Conservation (phyloP, 441 rosid genomes). For the Croton setiger region DNA sequence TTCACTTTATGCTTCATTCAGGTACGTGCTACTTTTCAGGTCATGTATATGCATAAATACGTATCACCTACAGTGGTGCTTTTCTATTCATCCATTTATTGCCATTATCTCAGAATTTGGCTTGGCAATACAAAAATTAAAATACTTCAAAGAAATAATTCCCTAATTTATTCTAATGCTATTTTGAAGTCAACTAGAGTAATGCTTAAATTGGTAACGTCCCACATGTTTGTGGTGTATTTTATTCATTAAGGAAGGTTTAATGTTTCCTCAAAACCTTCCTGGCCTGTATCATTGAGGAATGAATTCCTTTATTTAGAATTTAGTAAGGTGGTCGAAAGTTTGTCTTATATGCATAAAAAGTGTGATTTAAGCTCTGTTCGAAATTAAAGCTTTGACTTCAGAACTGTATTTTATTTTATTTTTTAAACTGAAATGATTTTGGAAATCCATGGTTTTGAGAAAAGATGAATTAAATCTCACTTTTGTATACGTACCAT, state of each 20-base stretch:
- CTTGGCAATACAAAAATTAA: background rate
- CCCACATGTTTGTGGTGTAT: background rate
- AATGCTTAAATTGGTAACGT: background rate
- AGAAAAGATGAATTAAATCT: no score
- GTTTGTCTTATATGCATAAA: background rate
- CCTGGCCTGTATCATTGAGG: background rate
- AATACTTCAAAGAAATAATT: background rate
- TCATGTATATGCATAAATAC: background rate
- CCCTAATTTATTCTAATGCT: background rate
- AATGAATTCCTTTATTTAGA: background rate
- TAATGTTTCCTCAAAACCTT: background rate
- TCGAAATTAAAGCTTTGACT: no score
- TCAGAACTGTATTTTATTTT: no score
- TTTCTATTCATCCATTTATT: background rate
- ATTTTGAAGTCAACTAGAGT: background rate
- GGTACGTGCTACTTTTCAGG: constrained; percentile 2
- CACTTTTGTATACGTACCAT: no score
- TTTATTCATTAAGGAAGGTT: background rate
- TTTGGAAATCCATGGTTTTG: no score
- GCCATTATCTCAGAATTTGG: background rate
- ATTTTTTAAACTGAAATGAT: no score
- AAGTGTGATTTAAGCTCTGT: no score
- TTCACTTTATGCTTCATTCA: background rate
- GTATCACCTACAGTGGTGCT: background rate
- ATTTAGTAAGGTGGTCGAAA: background rate